A percentile compares a stretch with the other conserved stretches of the same genome.
These are phyloP conservation scores for Artemisia tridentata DNA, from an alignment of 129 eudicot species.

Conservation along the genomic window DNA sequence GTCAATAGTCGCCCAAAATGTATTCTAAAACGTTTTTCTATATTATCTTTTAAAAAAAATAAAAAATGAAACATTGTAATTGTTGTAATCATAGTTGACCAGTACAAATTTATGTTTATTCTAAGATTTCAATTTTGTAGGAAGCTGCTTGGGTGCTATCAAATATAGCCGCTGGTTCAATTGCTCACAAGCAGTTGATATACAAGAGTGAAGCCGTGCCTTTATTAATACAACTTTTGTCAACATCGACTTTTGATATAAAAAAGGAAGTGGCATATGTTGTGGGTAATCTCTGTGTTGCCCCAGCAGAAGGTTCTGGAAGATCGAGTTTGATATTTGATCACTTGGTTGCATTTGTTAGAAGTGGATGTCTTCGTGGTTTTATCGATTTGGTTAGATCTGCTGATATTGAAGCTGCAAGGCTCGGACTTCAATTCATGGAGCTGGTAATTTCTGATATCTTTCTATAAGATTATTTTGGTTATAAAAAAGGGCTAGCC, in stretches of 20 bases:
- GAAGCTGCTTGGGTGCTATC: conserved; percentile 99
- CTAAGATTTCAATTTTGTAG: conserved; percentile 36
- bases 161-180: conserved; percentile 88
- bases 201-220: conserved; percentile 68
- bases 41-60: too few relatives aligned
- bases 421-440: conserved; percentile 87
- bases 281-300: conserved; percentile 87
- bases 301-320: conserved; percentile 69
- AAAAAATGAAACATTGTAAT: too few relatives aligned
- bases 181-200: conserved; percentile 70
- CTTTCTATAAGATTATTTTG: background rate
- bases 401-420: conserved; percentile 94
- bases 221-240: conserved; percentile 52
- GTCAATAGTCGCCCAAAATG: too few relatives aligned
- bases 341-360: conserved; percentile 81
- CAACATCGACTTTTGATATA: conserved; percentile 72
- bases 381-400: conserved; percentile 85
- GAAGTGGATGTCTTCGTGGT: conserved; percentile 80
- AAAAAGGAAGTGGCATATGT: conserved; percentile 94
- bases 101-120: background rate
- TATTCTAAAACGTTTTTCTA: background rate
- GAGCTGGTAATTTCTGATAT: conserved; percentile 59
- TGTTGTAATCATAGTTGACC: background rate
- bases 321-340: conserved; percentile 71
- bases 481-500: background rate